phyloP scores from a whole-genome alignment of 2,329 filamentous ascomycete species.

The Cordyceps farinosa region DNA sequence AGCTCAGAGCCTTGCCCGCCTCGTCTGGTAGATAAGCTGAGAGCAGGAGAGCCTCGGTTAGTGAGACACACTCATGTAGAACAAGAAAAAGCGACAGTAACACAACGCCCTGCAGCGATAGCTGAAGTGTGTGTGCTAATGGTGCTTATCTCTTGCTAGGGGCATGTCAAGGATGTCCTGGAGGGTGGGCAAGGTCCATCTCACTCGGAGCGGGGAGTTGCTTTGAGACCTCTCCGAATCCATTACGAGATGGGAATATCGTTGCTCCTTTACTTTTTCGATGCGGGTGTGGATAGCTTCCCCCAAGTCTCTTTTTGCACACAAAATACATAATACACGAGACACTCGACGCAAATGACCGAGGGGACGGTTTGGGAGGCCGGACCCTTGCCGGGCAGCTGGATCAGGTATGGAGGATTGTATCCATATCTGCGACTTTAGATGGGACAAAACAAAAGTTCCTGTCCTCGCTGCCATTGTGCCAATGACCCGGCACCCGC shows the following conservation, averaged over 20 bases:
- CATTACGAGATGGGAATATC: background rate
- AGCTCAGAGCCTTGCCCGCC: too few relatives aligned
- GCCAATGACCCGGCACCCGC: background rate
- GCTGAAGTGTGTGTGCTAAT: background rate
- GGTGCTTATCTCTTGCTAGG: background rate
- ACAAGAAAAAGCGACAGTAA: too few relatives aligned
- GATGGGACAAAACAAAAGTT: slow-evolving; percentile 12
- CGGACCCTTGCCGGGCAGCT: too few relatives aligned
- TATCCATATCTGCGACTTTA: background rate
- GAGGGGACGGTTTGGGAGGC: background rate
- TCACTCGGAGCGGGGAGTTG: background rate
- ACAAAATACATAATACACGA: too few relatives aligned
- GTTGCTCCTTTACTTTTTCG: background rate
- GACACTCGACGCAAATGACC: too few relatives aligned
- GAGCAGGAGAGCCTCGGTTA: too few relatives aligned
- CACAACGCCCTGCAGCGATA: too few relatives aligned
- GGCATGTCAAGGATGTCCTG: background rate
- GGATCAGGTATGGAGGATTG: too few relatives aligned
- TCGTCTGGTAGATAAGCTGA: too few relatives aligned
- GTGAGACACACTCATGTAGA: too few relatives aligned
- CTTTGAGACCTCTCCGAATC: background rate
- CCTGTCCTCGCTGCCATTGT: background rate
- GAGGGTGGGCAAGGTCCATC: background rate
- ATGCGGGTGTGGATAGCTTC: background rate
- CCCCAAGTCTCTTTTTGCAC: background rate